A percentile compares a stretch with the other conserved stretches of the same genome.
These are phyloP conservation scores for Aspergillus tamarii DNA, from an alignment of 2,329 filamentous ascomycete species.

Conservation along the genomic window DNA sequence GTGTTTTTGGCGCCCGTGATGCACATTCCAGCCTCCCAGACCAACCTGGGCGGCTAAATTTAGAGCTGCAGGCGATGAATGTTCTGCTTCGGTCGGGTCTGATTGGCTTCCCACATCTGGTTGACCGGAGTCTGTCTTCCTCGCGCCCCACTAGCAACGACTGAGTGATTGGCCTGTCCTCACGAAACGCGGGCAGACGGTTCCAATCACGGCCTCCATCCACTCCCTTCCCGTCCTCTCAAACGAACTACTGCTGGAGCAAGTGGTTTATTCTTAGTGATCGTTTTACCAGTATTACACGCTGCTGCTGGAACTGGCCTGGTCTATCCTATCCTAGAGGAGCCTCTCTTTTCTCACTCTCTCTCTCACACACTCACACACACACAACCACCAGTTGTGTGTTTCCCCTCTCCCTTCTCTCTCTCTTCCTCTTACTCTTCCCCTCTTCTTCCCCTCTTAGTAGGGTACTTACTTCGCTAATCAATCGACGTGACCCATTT, in stretches of 20 bases:
- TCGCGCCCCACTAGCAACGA: conserved; percentile 4
- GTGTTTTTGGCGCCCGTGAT: conserved; percentile 39
- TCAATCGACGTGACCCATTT: conserved; percentile 20
- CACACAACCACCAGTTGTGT: background rate
- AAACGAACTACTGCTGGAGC: conserved; percentile 19
- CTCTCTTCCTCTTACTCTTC: conserved; percentile 19
- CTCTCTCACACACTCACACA: background rate
- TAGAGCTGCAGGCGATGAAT: conserved; percentile 35
- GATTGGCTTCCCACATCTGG: conserved; percentile 26
- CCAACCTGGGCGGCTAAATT: conserved; percentile 41
- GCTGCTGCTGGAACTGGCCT: background rate
- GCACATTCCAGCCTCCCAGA: conserved; percentile 29
- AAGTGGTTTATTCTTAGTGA: conserved; percentile 12
- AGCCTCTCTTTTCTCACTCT: conserved; percentile 1
- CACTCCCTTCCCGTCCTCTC: conserved; percentile 20
- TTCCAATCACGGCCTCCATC: conserved; percentile 21
- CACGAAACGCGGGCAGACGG: conserved; percentile 23
- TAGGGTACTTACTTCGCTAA: conserved; percentile 19
- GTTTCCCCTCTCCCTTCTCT: conserved; percentile 12
- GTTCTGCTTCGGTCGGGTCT: conserved; percentile 14
- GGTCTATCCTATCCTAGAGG: background rate
- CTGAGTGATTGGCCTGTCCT: conserved; percentile 19
- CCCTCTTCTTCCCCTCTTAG: conserved; percentile 15
- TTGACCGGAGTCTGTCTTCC: conserved; percentile 12
- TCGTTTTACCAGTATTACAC: conserved; percentile 11